These are phyloP conservation scores for Rhododendron ovatum DNA, from an alignment of 148 eudicot genomes.

Conservation along the genomic window DNA sequence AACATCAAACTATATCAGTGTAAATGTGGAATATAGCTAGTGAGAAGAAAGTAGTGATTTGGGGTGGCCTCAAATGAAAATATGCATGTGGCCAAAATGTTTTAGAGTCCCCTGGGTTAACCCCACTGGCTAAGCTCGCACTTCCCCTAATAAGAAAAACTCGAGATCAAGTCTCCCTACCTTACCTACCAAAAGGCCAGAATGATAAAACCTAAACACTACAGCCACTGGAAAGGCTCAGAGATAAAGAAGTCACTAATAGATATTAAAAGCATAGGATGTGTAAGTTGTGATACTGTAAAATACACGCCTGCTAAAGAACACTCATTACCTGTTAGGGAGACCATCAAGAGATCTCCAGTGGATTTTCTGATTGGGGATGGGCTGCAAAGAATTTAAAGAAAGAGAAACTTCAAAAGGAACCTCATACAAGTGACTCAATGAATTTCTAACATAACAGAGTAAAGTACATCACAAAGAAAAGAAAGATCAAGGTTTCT, in stretches of 20 bases:
- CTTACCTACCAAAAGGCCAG: background rate
- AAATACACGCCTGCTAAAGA: background rate
- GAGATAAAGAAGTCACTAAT: background rate
- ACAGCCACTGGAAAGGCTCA: background rate
- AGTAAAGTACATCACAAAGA: background rate
- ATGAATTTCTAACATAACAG: background rate
- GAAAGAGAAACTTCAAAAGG: conserved; percentile 2
- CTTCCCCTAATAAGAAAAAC: background rate
- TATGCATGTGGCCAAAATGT: background rate
- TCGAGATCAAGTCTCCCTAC: background rate
- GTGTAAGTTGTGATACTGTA: background rate
- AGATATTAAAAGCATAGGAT: background rate
- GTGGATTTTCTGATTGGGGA: conserved; percentile 87
- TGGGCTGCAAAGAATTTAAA: conserved; percentile 53
- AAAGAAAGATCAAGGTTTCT: background rate
- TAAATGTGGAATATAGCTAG: background rate
- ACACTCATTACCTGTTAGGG: conserved; percentile 61
- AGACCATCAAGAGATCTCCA: conserved; percentile 98
- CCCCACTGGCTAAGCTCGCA: background rate
- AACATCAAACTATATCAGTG: background rate
- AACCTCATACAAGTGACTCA: background rate
- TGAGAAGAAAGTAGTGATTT: background rate
- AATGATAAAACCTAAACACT: background rate
- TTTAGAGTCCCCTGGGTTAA: background rate
- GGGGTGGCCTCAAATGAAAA: background rate